These are phyloP conservation scores for Dryadomyces quercivorus DNA, from an alignment of 2,329 filamentous ascomycete species.

Conservation along the genomic window DNA sequence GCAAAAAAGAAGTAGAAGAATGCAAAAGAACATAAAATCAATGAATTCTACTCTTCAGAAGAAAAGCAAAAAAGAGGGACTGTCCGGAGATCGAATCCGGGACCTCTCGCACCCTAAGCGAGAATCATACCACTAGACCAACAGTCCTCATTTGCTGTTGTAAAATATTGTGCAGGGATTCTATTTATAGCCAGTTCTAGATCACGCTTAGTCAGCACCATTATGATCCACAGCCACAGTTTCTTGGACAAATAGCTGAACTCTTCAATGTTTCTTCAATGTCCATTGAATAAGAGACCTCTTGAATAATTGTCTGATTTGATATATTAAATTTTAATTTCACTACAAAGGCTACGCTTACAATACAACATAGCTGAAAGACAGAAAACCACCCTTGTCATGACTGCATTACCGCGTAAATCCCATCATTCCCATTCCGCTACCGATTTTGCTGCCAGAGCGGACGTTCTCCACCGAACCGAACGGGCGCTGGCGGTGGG, in stretches of 20 bases:
- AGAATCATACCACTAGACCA: constrained; percentile 53
- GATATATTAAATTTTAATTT: too few relatives aligned
- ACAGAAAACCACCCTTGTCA: neutral
- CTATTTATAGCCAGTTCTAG: neutral
- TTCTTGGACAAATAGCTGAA: too few relatives aligned
- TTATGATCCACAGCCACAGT: too few relatives aligned
- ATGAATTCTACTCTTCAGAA: neutral
- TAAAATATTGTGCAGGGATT: neutral
- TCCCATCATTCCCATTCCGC: constrained; percentile 33
- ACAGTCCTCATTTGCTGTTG: neutral
- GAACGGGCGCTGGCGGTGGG: neutral
- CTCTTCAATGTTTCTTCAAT: too few relatives aligned
- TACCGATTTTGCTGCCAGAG: constrained; percentile 43
- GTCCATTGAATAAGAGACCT: too few relatives aligned
- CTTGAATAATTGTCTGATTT: too few relatives aligned
- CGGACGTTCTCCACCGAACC: constrained; percentile 17
- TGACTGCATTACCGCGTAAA: constrained; percentile 31
- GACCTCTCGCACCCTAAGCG: constrained; percentile 37
- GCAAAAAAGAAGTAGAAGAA: neutral
- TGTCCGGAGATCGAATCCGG: constrained; percentile 5
- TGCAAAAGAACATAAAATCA: neutral
- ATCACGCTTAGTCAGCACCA: neutral
- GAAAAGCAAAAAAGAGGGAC: neutral
- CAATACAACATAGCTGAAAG: too few relatives aligned
- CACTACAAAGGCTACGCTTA: too few relatives aligned